Evolutionary conservation across 257 asterid genomes (phyloP).

Genomic region (Petunia axillaris): DNA sequence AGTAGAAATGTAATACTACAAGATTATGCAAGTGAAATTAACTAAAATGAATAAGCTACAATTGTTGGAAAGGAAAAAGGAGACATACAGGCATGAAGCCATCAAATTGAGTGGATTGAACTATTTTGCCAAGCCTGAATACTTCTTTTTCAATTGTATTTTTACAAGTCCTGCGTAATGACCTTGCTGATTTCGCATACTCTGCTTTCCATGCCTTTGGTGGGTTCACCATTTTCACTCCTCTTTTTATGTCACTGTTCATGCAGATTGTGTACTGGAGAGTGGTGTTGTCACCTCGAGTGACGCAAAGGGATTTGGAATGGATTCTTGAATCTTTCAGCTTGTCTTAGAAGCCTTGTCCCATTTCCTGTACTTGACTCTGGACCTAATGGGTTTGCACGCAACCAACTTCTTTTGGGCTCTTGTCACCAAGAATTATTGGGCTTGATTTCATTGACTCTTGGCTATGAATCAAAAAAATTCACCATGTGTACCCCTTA

Average conservation of each 20-base stretch:
- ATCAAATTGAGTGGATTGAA: constrained; percentile 83
- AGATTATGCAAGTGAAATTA: neutral
- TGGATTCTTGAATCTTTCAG: constrained; percentile 10
- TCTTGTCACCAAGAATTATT: no score
- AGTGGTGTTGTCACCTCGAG: neutral
- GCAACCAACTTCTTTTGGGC: no score
- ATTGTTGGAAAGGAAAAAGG: neutral
- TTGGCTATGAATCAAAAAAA: no score
- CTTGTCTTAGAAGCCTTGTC: constrained; percentile 18
- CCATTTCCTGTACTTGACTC: no score
- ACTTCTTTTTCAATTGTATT: constrained; percentile 60
- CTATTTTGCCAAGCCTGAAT: constrained; percentile 94
- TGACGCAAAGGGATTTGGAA: constrained; percentile 18
- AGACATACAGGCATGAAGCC: constrained; percentile 85
- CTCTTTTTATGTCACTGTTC: no score
- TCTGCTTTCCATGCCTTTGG: constrained; percentile 92
- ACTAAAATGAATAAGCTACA: no score
- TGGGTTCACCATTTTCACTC: constrained; percentile 69
- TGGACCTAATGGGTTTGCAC: no score
- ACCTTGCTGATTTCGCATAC: constrained; percentile 89
- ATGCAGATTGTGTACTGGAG: neutral
- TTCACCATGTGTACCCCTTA: no score
- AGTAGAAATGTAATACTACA: no score
- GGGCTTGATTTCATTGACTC: no score
- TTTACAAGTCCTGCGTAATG: constrained; percentile 91